Evolutionary conservation across 306 rosid genomes (phyloP), one percentile per base, ranked within the genome.

Genomic region (Cucurbita pepo): DNA sequence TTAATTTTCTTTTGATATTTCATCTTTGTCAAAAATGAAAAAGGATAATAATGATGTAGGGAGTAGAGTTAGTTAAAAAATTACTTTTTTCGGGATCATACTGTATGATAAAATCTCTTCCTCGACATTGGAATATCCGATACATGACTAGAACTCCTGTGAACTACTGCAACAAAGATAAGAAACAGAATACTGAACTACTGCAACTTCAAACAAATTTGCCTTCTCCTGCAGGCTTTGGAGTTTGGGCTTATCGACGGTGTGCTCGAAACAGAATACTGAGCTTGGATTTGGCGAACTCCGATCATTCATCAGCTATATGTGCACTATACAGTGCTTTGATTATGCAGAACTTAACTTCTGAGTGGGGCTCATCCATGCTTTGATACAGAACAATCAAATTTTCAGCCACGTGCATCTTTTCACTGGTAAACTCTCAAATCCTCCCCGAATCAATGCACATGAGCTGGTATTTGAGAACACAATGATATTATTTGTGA

Each of bases 221-320:
- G 18, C 50, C 72, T 73, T 47, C 44, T 16, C 56, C 66, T 84
- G 88, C 88, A 94, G 99, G 99, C 97, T 63, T 55, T 91, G 86
- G 99, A 94, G 76, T 88, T 91, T 75, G 99, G 99, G 67, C 91
- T 91, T 44, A 83, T 91, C 15, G 99, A 94, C 54, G 91, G 96
- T 50, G 86, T 89, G 60, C 80, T 94, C 77, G 99, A 91, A 84
- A 94, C 99, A 10, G 97, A 91, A 76, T 94, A 91, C 76, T 93
- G 82, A 90, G 41, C 71, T 58, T 48, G 59, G 37, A 4, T 18
- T 71, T 54, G 60, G 74, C 79, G 76, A 63, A 62, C 15, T 16
- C 40, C 59, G 52, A 43, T 9, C 4, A 5, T 7, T 43, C 37
- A 44, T 65, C 54, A 65, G 71, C 71, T 38, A 19, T 10, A n/a